Evolutionary conservation across 768 basidiomycete genomes (phyloP), one percentile per base, ranked within the genome.

Genomic region (Hypholoma fasciculare): DNA sequence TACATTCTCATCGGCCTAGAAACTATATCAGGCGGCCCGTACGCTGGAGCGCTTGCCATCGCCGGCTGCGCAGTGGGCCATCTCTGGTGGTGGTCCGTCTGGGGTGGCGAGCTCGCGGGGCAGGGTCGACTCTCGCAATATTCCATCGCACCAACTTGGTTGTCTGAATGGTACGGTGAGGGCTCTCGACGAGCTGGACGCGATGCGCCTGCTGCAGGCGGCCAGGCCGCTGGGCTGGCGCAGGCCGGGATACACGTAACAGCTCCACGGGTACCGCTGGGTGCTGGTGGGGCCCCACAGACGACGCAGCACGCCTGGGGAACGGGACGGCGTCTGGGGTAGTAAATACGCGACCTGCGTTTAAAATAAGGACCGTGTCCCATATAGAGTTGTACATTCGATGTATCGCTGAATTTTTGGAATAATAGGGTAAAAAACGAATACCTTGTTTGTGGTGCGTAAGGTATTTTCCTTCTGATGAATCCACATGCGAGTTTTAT

Each of bases 1-100:
- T 93, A 87, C 67, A 77, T 83, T 39, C 78, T 95, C 67, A 80
- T 95, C 52, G 84, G 67, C 38, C 72, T 96, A 65, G 94, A 95
- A 70, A 68, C 90, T 48, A 67, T 94, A 65, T 78, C 79, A 58
- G 84, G 73, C 11, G 89, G 89, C 3, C 82, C 86, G 0, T 39
- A 58, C 1, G 82, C 79, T 3, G 89, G 86, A 4, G 81, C 84
- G 7, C 65, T 76, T 26, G 74, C 81, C 23, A 68, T 92, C 49
- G 86, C 87, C 0, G 94, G 94, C 7, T 80, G 89, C 36, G 78
- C 91, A 34, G 82, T 87, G 2, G 93, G 93, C 0, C 92, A 95
- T 67, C 68, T 83, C 8, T 94, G 91, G 89, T 92, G 88, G 86
- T 90, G 86, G 86, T 67, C 75, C 23, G 78, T 91, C 7, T 86